Base-by-base conservation (phyloP, 1,284 basidiomycete genomes). In the Takashimella koratensis region DNA sequence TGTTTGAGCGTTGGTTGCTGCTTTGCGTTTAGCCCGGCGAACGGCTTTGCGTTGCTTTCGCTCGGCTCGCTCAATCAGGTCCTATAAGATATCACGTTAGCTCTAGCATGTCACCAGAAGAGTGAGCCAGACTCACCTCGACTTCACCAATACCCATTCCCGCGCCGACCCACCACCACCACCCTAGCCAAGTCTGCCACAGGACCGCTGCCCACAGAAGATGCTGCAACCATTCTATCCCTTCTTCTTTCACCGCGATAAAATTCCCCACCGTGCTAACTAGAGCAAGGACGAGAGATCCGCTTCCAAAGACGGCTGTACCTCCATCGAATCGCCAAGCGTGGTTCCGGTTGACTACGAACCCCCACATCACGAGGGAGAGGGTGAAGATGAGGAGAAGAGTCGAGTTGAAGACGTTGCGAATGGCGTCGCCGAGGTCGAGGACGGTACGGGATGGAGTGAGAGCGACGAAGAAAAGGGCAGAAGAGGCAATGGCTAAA, bases 161-260 rank as follows among this genome's bases (percentile, higher is more conserved):
- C 1, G 89, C 86, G 16, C 93, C 93, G 20, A 94, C 91, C 92
- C 92, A 97, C 91, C 91, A 94, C 91, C 91, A 94, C 88, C 90
- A 95, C 0, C 89, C 90, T 47, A 80, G 58, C 77, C 72, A 79
- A 74, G 84, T 89, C 78, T 96, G 92, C 91, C 91, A 95, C 16
- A 95, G 82, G 11, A 94, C 83, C 42, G 93, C 84, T 3, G 87
- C 85, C 83, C 88, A 92, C 74, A 90, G 84, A 45, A 95, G 79
- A 27, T 84, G 82, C 2, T 88, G 87, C 57, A 95, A 79, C 92
- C 92, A 96, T 11, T 84, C 79, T 61, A 89, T 88, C 60, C 89
- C 84, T 66, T 87, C 85, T 67, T 87, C 85, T 48, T 81, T 86
- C 30, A 96, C 87, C 64, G 91, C 90, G 11, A 93, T 74, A 64